phyloP scores from a whole-genome alignment of 768 basidiomycete genomes.

The Kwoniella dendrophila region DNA sequence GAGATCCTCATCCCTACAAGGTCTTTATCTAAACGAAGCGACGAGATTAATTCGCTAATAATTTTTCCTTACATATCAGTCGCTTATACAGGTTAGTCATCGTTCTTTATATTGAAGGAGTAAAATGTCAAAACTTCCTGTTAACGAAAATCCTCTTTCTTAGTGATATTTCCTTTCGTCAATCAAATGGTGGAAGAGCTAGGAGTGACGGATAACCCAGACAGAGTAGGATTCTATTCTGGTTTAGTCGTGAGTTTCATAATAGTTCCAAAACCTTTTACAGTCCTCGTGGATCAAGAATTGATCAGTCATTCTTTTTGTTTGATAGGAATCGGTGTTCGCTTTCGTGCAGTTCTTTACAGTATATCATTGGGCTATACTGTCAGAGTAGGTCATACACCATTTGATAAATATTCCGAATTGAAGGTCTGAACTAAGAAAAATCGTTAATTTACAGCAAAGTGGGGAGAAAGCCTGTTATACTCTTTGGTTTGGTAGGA shows the following conservation, averaged over 20 bases:
- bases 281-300: background rate
- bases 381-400: constrained; percentile 50
- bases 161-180: constrained; percentile 57
- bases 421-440: constrained; percentile 4
- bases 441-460: constrained; percentile 27
- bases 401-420: background rate
- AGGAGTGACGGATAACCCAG: constrained; percentile 49
- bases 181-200: constrained; percentile 55
- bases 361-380: constrained; percentile 55
- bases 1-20: background rate
- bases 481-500: constrained; percentile 49
- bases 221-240: constrained; percentile 54
- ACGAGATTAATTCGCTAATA: background rate
- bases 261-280: background rate
- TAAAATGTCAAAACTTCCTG: background rate
- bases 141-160: background rate
- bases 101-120: background rate
- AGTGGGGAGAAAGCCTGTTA: constrained; percentile 55
- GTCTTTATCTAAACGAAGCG: no score
- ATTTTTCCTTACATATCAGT: constrained; percentile 24
- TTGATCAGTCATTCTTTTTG: background rate
- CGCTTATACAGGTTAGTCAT: constrained; percentile 46
- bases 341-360: constrained; percentile 56
- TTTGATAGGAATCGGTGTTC: constrained; percentile 51
- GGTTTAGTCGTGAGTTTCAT: constrained; percentile 51